Percentiles rank a stretch among this genome's conserved stretches.
These are phyloP conservation scores for Neurospora sp. DNA, from an alignment of 495 filamentous ascomycete species.

Conservation along the genomic window DNA sequence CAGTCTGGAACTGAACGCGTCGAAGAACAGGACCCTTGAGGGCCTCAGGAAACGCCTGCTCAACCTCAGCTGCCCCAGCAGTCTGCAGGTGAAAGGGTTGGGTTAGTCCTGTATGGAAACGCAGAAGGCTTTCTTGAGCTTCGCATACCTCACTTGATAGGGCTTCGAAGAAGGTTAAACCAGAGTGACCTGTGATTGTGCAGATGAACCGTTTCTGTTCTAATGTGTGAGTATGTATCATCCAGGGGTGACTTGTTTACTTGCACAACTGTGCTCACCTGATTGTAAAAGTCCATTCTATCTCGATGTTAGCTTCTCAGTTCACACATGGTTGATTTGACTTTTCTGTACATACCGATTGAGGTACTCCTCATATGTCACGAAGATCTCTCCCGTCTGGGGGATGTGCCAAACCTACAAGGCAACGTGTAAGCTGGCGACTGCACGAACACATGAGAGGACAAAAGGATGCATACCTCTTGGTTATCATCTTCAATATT, in stretches of 20 bases:
- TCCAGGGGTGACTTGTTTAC: not conserved
- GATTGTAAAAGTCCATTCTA: slow-evolving; percentile 89
- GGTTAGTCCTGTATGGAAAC: not conserved
- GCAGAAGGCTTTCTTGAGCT: not conserved
- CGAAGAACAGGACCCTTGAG: slow-evolving; percentile 85
- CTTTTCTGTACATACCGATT: slow-evolving; percentile 46
- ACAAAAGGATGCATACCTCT: slow-evolving; percentile 46
- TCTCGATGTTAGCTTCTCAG: slow-evolving; percentile 13
- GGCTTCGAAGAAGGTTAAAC: slow-evolving; percentile 88
- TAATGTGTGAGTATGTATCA: slow-evolving; percentile 7
- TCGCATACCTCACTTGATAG: slow-evolving; percentile 78
- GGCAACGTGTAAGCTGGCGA: slow-evolving; percentile 8
- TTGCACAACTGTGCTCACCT: slow-evolving; percentile 39
- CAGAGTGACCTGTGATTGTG: slow-evolving; percentile 88
- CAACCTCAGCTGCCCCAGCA: slow-evolving; percentile 80
- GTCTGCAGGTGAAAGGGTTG: slow-evolving; percentile 34
- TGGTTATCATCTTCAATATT: slow-evolving; percentile 67
- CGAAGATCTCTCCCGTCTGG: slow-evolving; percentile 83
- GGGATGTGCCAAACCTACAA: slow-evolving; percentile 80
- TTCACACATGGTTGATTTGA: not conserved
- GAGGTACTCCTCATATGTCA: slow-evolving; percentile 80
- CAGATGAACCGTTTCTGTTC: slow-evolving; percentile 77
- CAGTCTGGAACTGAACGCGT: slow-evolving; percentile 81
- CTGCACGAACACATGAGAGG: not conserved
- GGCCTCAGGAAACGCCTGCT: slow-evolving; percentile 82